Base-by-base conservation (phyloP, 345 rosid genomes). In the Populus euphratica region DNA sequence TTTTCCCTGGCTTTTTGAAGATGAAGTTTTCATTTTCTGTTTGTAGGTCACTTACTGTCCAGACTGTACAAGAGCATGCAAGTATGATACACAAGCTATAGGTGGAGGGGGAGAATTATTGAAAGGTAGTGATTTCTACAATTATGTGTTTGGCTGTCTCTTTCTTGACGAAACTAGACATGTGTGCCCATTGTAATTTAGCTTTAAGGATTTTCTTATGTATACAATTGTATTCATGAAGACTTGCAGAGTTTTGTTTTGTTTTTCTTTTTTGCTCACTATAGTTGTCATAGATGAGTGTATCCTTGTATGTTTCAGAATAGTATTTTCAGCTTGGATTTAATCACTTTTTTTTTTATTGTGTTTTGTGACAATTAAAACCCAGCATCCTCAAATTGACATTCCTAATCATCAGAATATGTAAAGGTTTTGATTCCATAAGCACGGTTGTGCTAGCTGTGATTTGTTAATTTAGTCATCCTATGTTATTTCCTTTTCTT, bases 61-160 rank as follows among this genome's bases (percentile, higher is more conserved):
- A 20, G 99, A 93, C 83, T 93, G 97, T 79, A 86, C 86, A 79
- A 88, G 96, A 83, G 97, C 95, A n/a, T 93, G 98, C 90, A 90
- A 86, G 74, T 93, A 92, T 69, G 93, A 92, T 79, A 84, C 83
- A 23, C 76, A 82, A 76, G 80, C 87, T n/a, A 38, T 93, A 47
- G 49, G 71, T 69, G 89, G 92, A 77, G 77, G 77, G 50, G 86
- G 86, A 43, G 82, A 74, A 65, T 78, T 43, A 12, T 27, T 88
- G 68, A 90, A 84, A 86, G 93, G 89, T n/a, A n/a, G 35, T 8
- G 90, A 91, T 43, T 96, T 96, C 86, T 93, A 83, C 86, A 92
- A 92, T 75, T 67, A 86, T 39, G 90, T 91, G 67, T 90, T 93
- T 68, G 98, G 97, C 23, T 93, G 96, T 68, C 91, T 93, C 73